A percentile compares a stretch with the other conserved stretches of the same genome.
These are phyloP conservation scores for Spatholobus suberectus DNA, from an alignment of 306 rosid species.

Conservation along the genomic window DNA sequence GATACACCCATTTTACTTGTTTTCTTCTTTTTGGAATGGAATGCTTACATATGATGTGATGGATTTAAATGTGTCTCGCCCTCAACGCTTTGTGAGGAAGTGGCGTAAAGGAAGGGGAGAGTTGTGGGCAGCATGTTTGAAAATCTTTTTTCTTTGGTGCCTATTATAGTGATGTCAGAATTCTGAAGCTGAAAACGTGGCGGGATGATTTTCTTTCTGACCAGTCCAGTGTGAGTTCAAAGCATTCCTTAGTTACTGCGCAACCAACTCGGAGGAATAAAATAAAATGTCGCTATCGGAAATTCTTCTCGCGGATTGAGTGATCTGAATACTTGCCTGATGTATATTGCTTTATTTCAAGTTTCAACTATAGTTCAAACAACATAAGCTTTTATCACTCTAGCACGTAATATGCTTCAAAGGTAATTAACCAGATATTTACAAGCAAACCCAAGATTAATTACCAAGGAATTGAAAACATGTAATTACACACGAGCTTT, in stretches of 20 bases:
- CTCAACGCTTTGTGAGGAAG: constrained; percentile 39
- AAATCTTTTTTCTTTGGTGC: not conserved
- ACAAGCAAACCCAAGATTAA: not conserved
- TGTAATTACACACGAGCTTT: not conserved
- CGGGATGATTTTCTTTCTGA: constrained; percentile 34
- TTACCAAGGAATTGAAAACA: constrained; percentile 30
- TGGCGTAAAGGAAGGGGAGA: constrained; percentile 56
- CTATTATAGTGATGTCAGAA: constrained; percentile 6
- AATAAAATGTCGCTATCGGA: not conserved
- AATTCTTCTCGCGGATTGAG: not conserved
- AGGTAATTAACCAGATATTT: not conserved
- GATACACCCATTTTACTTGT: constrained; percentile 48
- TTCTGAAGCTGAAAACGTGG: constrained; percentile 41
- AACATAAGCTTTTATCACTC: too few relatives aligned
- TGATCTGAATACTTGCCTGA: not conserved
- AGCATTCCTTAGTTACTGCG: constrained; percentile 5
- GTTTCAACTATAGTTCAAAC: too few relatives aligned
- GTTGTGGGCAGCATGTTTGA: constrained; percentile 63
- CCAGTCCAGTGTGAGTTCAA: constrained; percentile 17
- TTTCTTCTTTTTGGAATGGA: not conserved
- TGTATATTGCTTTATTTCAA: too few relatives aligned
- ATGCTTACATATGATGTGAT: not conserved
- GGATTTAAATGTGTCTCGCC: not conserved
- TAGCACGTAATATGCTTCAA: not conserved
- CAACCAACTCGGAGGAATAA: not conserved